Conservation (phyloP, 345 rosid species). For the Ricinus communis region DNA sequence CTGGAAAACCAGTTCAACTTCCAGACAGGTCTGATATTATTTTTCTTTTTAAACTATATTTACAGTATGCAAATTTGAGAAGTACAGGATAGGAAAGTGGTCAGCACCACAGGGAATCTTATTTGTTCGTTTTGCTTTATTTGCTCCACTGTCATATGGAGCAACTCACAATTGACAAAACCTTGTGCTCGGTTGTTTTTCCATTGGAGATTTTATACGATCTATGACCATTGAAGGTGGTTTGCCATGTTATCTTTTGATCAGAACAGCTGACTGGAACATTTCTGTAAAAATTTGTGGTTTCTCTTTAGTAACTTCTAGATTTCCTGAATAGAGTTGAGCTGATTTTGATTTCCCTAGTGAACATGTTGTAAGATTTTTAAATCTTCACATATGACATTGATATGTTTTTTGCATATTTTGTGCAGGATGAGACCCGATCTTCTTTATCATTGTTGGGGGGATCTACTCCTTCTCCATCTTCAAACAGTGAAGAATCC, state of each 20-base stretch:
- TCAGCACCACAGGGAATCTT: too few relatives aligned
- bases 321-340: not conserved
- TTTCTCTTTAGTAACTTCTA: not conserved
- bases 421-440: conserved; percentile 60
- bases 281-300: too few relatives aligned
- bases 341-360: not conserved
- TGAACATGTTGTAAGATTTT: not conserved
- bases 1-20: conserved; percentile 73
- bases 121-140: not conserved
- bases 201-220: not conserved
- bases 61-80: not conserved
- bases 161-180: not conserved
- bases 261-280: not conserved
- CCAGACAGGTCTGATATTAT: conserved; percentile 58
- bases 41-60: conserved; percentile 6
- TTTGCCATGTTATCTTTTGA: not conserved
- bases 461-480: conserved; percentile 58
- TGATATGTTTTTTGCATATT: conserved; percentile 4
- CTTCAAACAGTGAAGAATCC: conserved; percentile 71
- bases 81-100: not conserved
- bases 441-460: conserved; percentile 40
- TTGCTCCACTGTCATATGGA: conserved; percentile 3
- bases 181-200: conserved; percentile 4
- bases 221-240: too few relatives aligned
- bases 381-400: not conserved